phyloP scores from a whole-genome alignment of 805 yeast genomes.

The Lachancea mirantina region DNA sequence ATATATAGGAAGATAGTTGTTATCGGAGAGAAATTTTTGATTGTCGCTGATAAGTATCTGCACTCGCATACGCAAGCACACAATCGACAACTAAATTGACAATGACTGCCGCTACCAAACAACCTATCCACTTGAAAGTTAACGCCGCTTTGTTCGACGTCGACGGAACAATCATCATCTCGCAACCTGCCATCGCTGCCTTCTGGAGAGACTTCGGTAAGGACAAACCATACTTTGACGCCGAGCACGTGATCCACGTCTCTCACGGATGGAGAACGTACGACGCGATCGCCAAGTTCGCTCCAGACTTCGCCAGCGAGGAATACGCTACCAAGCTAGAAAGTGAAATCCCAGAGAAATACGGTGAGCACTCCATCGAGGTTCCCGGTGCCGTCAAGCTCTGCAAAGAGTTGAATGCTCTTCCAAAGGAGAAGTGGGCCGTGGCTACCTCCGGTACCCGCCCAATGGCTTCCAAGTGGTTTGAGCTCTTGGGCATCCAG shows the following conservation, averaged over 20 bases:
- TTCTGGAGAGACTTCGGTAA: conserved; percentile 73
- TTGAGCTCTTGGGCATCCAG: conserved; percentile 51
- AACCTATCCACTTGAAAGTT: conserved; percentile 31
- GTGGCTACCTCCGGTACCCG: conserved; percentile 81
- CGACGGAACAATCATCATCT: conserved; percentile 81
- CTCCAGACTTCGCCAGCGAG: conserved; percentile 65
- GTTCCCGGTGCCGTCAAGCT: conserved; percentile 71
- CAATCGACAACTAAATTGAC: too few species aligned
- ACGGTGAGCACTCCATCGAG: conserved; percentile 65
- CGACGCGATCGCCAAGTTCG: conserved; percentile 66
- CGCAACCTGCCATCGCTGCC: conserved; percentile 75
- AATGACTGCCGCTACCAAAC: conserved; percentile 16
- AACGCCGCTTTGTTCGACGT: conserved; percentile 66
- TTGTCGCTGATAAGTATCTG: too few species aligned
- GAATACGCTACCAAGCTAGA: conserved; percentile 62
- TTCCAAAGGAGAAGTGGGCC: conserved; percentile 65
- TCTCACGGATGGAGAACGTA: conserved; percentile 81
- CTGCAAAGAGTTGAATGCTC: conserved; percentile 44
- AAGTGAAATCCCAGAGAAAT: conserved; percentile 60
- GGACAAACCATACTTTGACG: conserved; percentile 59
- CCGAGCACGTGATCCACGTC: conserved; percentile 62
- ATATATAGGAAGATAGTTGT: too few species aligned
- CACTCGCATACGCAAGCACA: too few species aligned
- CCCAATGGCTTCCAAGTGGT: conserved; percentile 74
- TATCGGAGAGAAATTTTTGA: too few species aligned